These are phyloP conservation scores for Candida sithepensis DNA, from an alignment of 805 yeast genomes.

Conservation along the genomic window DNA sequence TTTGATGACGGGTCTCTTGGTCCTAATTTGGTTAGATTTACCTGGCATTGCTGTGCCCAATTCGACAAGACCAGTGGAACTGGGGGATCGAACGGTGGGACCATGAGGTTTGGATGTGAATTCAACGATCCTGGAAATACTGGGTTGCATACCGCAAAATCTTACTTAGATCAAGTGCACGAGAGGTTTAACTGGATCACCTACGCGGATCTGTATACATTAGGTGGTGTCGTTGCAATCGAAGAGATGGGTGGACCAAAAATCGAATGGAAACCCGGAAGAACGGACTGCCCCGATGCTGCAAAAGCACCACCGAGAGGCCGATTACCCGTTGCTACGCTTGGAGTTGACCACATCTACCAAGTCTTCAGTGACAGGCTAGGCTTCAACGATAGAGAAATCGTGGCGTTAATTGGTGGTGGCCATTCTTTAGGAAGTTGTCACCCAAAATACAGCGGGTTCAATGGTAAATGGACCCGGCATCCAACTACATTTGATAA, in stretches of 20 bases:
- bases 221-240: conserved; percentile 75
- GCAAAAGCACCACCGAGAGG: conserved; percentile 60
- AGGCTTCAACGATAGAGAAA: conserved; percentile 68
- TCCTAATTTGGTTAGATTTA: conserved; percentile 72
- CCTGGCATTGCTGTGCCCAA: conserved; percentile 90
- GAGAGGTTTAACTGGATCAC: conserved; percentile 65
- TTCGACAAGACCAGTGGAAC: conserved; percentile 50
- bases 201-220: conserved; percentile 76
- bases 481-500: conserved; percentile 40
- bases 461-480: conserved; percentile 46
- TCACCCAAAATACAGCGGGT: conserved; percentile 52
- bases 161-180: conserved; percentile 53
- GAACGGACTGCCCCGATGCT: conserved; percentile 53
- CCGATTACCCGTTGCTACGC: conserved; percentile 69
- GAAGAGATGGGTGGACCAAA: conserved; percentile 80
- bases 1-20: conserved; percentile 72
- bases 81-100: conserved; percentile 73
- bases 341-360: conserved; percentile 62
- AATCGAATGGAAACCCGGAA: conserved; percentile 79
- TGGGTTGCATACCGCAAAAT: conserved; percentile 58
- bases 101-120: conserved; percentile 55
- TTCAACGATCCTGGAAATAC: conserved; percentile 57
- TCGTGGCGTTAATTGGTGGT: conserved; percentile 70
- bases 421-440: conserved; percentile 79
- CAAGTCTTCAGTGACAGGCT: conserved; percentile 54